Base-by-base conservation (phyloP, 176 grass and related monocot species). In the Avena sativa region DNA sequence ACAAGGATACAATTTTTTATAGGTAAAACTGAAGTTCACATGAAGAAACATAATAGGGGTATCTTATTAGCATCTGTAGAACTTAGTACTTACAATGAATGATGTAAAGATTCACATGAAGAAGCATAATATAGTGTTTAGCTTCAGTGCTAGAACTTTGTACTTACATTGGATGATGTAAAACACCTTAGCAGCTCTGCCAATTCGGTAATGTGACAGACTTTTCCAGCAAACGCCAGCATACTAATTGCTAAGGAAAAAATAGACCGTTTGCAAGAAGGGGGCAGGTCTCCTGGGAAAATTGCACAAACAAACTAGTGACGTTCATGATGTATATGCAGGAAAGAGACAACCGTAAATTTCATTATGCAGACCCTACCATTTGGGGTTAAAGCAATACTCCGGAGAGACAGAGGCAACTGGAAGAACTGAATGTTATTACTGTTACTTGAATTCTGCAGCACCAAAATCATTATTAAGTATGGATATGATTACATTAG, bases 211-310 rank as follows among this genome's bases (percentile, higher is more conserved):
- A 99, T 84, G 51, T 96, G 86, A 81, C 80, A 99, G 74, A 93
- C 53, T 93, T 93, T 96, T 87, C 92, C 97, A 60, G 87, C 80
- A 90, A 96, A 96, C 63, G 92, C 92, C 58, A 99, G 85, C 89
- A 96, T 88, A 84, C 94, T 91, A 26, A 61, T 94, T 56, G 94
- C 85, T 82, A 99, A 87, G 48, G 68, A 91, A 86, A 94, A 96
- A 87, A 99, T 89, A 74, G 92, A 94, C 43, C 90, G 87, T 65
- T 74, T 89, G 81, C 97, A 99, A 71, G 92, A 87, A 74, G 92
- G 83, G 17, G 94, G 71, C 9, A 98, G 70, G 43, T 83, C 77
- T 80, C 91, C 97, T 99, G 85, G 36, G 38, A n/a, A 85, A 81
- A 65, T 80, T 25, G 50, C 16, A 83, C 36, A 97, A 85, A 83